Evolutionary conservation across 2,329 filamentous ascomycete species (phyloP).

Genomic region (Cytospora piceae): DNA sequence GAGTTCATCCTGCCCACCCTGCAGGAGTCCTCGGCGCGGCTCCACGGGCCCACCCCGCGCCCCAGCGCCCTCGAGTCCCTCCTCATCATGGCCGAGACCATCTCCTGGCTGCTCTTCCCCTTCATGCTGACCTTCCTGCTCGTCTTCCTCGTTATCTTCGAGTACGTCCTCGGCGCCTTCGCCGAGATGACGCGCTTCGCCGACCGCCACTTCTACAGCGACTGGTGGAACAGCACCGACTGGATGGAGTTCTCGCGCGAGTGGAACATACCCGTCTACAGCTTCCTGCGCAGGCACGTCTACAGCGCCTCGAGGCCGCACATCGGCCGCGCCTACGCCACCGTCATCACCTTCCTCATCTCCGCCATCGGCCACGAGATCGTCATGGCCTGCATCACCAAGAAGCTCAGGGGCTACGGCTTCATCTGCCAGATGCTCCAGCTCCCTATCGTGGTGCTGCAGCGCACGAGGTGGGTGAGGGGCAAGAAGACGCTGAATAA

Average conservation of each 20-base stretch:
- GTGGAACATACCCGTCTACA: conserved; percentile 98
- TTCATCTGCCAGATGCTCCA: conserved; percentile 96
- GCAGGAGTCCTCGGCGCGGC: conserved; percentile 64
- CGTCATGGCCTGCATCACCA: conserved; percentile 96
- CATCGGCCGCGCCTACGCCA: conserved; percentile 77
- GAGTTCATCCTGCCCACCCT: conserved; percentile 95
- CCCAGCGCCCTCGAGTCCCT: conserved; percentile 64
- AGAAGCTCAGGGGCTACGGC: conserved; percentile 93
- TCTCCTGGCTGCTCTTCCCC: conserved; percentile 89
- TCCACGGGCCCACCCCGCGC: conserved; percentile 45
- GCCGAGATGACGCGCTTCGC: conserved; percentile 93
- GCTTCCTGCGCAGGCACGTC: conserved; percentile 92
- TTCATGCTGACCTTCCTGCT: conserved; percentile 96
- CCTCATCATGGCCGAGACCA: conserved; percentile 85
- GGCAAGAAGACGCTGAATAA: conserved; percentile 82
- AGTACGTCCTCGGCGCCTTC: conserved; percentile 92
- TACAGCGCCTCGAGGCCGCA: conserved; percentile 81
- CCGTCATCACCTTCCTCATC: conserved; percentile 88
- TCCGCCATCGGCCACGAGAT: conserved; percentile 90
- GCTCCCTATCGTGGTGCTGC: conserved; percentile 90
- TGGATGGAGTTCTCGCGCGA: conserved; percentile 96
- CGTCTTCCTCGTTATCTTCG: conserved; percentile 97
- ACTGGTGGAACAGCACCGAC: conserved; percentile 79
- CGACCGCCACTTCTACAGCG: conserved; percentile 88
- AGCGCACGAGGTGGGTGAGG: conserved; percentile 77